Evolutionary conservation across 768 basidiomycete genomes (phyloP), one percentile per base, ranked within the genome.

Genomic region (Agrocybe pediades): DNA sequence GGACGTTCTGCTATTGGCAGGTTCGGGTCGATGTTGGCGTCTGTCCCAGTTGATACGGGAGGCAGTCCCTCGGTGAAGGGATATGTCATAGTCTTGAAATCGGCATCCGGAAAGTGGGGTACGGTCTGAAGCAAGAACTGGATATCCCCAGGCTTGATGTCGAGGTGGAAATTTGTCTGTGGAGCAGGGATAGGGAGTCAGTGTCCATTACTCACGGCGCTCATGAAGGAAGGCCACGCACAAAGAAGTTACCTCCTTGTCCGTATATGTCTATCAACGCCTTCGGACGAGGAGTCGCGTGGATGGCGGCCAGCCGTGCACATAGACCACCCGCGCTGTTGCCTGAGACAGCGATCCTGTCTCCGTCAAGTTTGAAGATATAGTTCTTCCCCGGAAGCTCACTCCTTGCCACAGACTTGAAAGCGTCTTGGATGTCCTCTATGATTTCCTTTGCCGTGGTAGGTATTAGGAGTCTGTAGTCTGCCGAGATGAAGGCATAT

Each of bases 281-380:
- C 51, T 71, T 80, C 0, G 84, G 85, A 49, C 73, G 80, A 0
- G 85, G 86, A 0, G 62, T 57, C 13, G 30, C 44, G 60, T 86
- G 78, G 25, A 78, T 69, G 15, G 79, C 84, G 15, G 83, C 81
- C 11, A 87, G 71, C 59, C 83, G 84, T 0, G 85, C 82, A 50
- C 83, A 84, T 19, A 80, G 64, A 2, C 82, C 85, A 16, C 86
- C 87, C 0, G 84, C 78, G 56, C 84, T 86, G 15, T 75, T 73
- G 1, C 86, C 87, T 3, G 78, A 70, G 1, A 81, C 84, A 0
- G 74, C 79, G 15, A 87, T 71, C 3, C 74, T 63, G 2, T 71
- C 57, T 7, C 68, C 40, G 55, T 85, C 74, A 24, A 87, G 60
- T 27, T 63, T 65, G 50, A 73, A 49, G 26, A 13, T 41, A 27